Base-by-base conservation (phyloP, 768 basidiomycete species). In the Suillus hirtellus region DNA sequence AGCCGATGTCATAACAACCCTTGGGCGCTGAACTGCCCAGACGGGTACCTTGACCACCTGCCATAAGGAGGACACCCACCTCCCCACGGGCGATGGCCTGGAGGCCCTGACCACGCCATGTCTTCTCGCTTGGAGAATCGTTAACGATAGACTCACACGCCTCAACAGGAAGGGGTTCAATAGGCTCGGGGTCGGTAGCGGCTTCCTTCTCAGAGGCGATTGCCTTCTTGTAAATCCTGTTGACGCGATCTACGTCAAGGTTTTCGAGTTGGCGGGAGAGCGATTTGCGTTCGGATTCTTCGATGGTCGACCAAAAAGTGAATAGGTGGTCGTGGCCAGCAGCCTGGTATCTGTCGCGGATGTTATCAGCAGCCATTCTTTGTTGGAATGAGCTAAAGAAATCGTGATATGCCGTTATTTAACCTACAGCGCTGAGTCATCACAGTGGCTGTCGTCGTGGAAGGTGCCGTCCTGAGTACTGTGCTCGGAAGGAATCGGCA, bases 1-100 rank as follows among this genome's bases (percentile, higher is more conserved):
- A 82, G 15, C 91, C 93, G 68, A 99, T 98, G 74, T 99, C 95
- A 77, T 98, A 99, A 80, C 96, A 97, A 5, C 97, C 97, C 73
- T 99, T 99, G 24, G 97, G 97, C 6, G 91, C 91, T 37, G 84
- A 85, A 71, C 92, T 95, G 37, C 97, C 97, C 49, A 99, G 79
- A 61, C 97, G 84, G 21, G 96, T 97, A 15, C 97, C 97, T 78
- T 99, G 97, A 1, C 97, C 97, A 46, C 97, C 97, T 9, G 97
- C 97, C 92, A 99, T 93, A 68, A 99, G 84, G 53, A 99, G 82
- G 11, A 99, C 96, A n/a, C 89, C 97, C 44, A 99, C 95, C 69
- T 93, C 80, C 65, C 93, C 89, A 42, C 84, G 77, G 19, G 89
- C 84, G 71, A 98, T 87, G 54, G 96, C 95, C 46, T 86, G 78